Evolutionary conservation across 495 filamentous ascomycete species (phyloP).

Genomic region (Lineolata rhizophorae): DNA sequence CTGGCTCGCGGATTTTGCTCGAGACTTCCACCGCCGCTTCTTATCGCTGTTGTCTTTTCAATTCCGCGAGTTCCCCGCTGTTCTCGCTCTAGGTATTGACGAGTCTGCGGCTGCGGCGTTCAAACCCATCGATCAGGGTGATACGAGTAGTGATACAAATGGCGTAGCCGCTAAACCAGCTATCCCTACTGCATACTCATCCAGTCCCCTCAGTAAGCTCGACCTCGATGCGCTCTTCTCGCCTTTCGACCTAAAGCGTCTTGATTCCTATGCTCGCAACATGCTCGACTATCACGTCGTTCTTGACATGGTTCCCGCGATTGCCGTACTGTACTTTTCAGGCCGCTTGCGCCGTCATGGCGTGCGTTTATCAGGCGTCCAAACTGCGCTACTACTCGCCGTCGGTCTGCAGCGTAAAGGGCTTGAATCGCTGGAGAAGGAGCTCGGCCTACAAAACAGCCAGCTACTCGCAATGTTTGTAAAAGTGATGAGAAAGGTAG

Average conservation of each 20-base stretch:
- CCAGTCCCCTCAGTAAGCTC: conserved; percentile 35
- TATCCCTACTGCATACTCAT: conserved; percentile 26
- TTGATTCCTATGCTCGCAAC: conserved; percentile 90
- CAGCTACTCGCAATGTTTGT: conserved; percentile 93
- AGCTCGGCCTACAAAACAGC: conserved; percentile 46
- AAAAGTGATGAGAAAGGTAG: conserved; percentile 78
- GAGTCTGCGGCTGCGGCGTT: conserved; percentile 64
- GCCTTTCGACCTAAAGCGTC: conserved; percentile 81
- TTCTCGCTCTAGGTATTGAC: conserved; percentile 69
- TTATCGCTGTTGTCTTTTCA: conserved; percentile 72
- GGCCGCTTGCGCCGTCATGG: conserved; percentile 34
- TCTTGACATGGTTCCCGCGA: conserved; percentile 67
- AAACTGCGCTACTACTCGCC: conserved; percentile 67
- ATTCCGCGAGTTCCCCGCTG: conserved; percentile 66
- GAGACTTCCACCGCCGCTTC: conserved; percentile 86
- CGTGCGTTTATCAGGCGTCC: conserved; percentile 52
- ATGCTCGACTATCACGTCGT: conserved; percentile 96
- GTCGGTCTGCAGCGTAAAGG: conserved; percentile 79
- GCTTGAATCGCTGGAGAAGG: conserved; percentile 59
- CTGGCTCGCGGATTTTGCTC: conserved; percentile 78
- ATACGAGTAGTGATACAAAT: background rate
- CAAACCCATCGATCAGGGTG: too few relatives aligned
- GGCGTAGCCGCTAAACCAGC: conserved; percentile 15
- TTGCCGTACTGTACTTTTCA: conserved; percentile 65
- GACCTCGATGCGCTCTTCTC: conserved; percentile 58